phyloP scores from a whole-genome alignment of 1,139 yeast species.

The Protomyces macrosporus region DNA sequence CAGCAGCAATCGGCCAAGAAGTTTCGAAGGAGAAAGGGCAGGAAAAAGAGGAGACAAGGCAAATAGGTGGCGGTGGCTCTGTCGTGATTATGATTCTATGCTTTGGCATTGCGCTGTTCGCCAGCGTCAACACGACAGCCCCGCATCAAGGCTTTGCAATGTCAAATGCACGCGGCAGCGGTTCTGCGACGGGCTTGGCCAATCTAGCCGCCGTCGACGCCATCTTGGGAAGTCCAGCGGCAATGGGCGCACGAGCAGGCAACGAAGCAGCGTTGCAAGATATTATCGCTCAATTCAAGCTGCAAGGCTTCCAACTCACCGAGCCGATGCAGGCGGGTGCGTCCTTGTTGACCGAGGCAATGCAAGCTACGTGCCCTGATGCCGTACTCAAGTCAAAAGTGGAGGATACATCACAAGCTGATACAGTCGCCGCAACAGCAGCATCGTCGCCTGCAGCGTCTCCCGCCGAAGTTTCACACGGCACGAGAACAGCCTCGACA shows the following conservation, averaged over 20 bases:
- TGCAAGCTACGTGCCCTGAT: neutral
- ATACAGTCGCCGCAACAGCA: neutral
- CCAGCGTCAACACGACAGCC: constrained; percentile 1
- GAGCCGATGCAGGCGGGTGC: neutral
- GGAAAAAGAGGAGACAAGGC: neutral
- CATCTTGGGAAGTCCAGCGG: neutral
- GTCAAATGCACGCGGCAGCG: neutral
- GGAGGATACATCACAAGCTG: neutral
- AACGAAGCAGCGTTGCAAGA: neutral
- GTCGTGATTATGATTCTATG: constrained; percentile 15
- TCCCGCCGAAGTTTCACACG: neutral
- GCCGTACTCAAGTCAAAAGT: neutral
- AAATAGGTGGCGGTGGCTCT: constrained; percentile 1
- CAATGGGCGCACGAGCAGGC: neutral
- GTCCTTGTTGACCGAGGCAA: neutral
- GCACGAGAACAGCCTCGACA: too few relatives aligned
- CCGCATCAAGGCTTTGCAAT: neutral
- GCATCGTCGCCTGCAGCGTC: neutral
- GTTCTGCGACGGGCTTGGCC: neutral
- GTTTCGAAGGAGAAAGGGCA: neutral
- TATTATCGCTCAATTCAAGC: neutral
- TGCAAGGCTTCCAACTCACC: neutral
- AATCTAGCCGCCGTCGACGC: neutral
- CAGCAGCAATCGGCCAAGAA: neutral
- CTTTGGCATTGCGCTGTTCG: constrained; percentile 24